A percentile compares a stretch with the other conserved stretches of the same genome.
These are phyloP conservation scores for Gardenia jasminoides DNA, from an alignment of 257 asterid genomes.

Conservation along the genomic window DNA sequence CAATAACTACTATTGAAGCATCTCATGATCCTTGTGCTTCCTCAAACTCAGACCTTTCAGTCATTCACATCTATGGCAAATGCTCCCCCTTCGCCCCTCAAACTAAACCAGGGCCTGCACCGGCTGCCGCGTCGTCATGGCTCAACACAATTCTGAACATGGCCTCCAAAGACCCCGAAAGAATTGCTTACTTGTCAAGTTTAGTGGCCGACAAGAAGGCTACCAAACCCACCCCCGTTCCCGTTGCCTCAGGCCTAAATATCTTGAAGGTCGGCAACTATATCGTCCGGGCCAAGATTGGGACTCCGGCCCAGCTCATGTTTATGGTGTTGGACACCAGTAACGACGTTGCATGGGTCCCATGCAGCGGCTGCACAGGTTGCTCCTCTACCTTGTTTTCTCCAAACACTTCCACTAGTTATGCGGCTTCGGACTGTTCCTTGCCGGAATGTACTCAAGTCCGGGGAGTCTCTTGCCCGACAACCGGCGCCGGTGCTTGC, in stretches of 20 bases:
- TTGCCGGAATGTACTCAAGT: slow-evolving; percentile 65
- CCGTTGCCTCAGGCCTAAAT: slow-evolving; percentile 71
- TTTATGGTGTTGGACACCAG: slow-evolving; percentile 90
- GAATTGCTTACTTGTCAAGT: slow-evolving; percentile 65
- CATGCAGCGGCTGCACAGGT: slow-evolving; percentile 78
- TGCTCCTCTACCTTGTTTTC: slow-evolving; percentile 57
- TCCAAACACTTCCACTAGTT: slow-evolving; percentile 62
- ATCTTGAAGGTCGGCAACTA: slow-evolving; percentile 62
- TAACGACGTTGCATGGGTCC: slow-evolving; percentile 81
- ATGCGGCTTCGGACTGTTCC: slow-evolving; percentile 58
- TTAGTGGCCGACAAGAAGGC: slow-evolving; percentile 42
- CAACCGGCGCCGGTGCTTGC: slow-evolving; percentile 53
- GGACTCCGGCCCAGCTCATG: slow-evolving; percentile 81
- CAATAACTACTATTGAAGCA: slow-evolving; percentile 22
- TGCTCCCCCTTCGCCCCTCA: slow-evolving; percentile 69
- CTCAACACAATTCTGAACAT: slow-evolving; percentile 47
- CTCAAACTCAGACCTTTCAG: slow-evolving; percentile 58
- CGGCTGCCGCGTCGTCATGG: slow-evolving; percentile 50
- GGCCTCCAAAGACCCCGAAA: slow-evolving; percentile 71
- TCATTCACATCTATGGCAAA: slow-evolving; percentile 69
- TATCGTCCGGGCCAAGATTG: slow-evolving; percentile 68
- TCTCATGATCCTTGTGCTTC: slow-evolving; percentile 53
- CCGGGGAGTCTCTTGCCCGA: slow-evolving; percentile 57
- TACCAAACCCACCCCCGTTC: slow-evolving; percentile 33
- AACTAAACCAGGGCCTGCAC: slow-evolving; percentile 13